Base-by-base conservation (phyloP, 2,329 filamentous ascomycete species). In the Pseudocercospora fijiensis region DNA sequence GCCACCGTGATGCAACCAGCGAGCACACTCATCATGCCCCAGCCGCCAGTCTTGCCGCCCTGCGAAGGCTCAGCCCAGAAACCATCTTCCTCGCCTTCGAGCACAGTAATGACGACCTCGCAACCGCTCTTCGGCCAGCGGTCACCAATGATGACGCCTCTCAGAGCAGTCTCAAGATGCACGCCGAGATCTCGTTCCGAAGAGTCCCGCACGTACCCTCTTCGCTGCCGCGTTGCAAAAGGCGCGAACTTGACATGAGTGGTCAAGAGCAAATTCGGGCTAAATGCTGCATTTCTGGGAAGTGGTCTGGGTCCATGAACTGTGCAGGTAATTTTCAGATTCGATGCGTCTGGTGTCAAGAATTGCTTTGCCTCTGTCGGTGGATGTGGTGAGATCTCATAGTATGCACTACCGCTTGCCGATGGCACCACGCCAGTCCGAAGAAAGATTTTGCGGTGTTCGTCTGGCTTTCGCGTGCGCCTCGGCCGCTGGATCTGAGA, bases 91-190 rank as follows among this genome's bases (percentile, higher is more conserved):
- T 98, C 95, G 2, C 92, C 94, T 79, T 99, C 95, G 18, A 99
- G 82, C 56, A 99, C 88, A 0, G 92, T 97, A 56, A 99, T 87
- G 18, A 96, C 89, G 45, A 99, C 88, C 75, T 99, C 95, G n/a
- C 96, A 88, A 51, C 92, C 93, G 76, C 92, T 96, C 82, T 99
- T 99, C n/a, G 95, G 95, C 91, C 94, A 99, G 63, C 94, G 84
- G 75, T 97, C 93, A 13, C 92, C 92, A 73, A 98, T 94, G 57
- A 98, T 88, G 7, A 92, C 90, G 0, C 94, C 94, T 33, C 92
- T 86, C 57, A 99, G 82, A 26, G 95, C 93, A 16, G 92, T 94
- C 77, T 98, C 93, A 2, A 99, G 82, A 76, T 98, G 94, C 10
- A 93, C 90, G 11, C 91, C 91, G 1, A 99, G 83, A 75, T 99